phyloP scores from a whole-genome alignment of 2,329 filamentous ascomycete genomes.

The Fusarium agapanthi region DNA sequence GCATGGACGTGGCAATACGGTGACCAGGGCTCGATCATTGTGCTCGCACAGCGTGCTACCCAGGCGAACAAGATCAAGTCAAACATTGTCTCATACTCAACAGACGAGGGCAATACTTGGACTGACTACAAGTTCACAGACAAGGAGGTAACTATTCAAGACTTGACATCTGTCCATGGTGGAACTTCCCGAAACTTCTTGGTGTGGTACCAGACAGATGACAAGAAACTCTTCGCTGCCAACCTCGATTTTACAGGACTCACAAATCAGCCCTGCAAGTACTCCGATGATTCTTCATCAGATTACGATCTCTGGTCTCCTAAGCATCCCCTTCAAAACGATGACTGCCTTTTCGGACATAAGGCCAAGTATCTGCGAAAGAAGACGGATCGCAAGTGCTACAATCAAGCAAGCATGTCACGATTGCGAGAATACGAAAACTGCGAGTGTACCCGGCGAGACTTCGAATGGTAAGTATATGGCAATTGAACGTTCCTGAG shows the following conservation, averaged over 20 bases:
- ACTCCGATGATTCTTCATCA: constrained; percentile 64
- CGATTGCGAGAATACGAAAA: constrained; percentile 78
- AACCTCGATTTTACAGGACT: constrained; percentile 91
- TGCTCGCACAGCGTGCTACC: constrained; percentile 78
- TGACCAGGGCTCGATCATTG: constrained; percentile 91
- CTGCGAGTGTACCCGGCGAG: constrained; percentile 83
- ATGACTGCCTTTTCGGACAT: constrained; percentile 93
- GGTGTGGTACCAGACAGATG: constrained; percentile 76
- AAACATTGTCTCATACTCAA: constrained; percentile 76
- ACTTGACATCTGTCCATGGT: constrained; percentile 88
- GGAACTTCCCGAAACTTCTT: constrained; percentile 92
- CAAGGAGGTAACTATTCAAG: constrained; percentile 74
- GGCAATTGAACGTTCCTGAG: background rate
- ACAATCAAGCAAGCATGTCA: constrained; percentile 77
- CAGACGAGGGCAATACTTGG: constrained; percentile 86
- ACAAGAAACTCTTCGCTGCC: constrained; percentile 72
- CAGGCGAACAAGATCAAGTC: constrained; percentile 75
- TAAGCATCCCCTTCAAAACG: constrained; percentile 78
- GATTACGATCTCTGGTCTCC: constrained; percentile 93
- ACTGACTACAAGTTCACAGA: constrained; percentile 76
- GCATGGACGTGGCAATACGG: constrained; percentile 94
- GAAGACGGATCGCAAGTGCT: constrained; percentile 80
- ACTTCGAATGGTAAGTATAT: constrained; percentile 86
- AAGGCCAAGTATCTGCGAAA: constrained; percentile 90
- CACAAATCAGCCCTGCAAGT: constrained; percentile 75